Evolutionary conservation across 805 yeast genomes (phyloP), one percentile per base, ranked within the genome.

Genomic region (Wickerhamiella domercqiae): DNA sequence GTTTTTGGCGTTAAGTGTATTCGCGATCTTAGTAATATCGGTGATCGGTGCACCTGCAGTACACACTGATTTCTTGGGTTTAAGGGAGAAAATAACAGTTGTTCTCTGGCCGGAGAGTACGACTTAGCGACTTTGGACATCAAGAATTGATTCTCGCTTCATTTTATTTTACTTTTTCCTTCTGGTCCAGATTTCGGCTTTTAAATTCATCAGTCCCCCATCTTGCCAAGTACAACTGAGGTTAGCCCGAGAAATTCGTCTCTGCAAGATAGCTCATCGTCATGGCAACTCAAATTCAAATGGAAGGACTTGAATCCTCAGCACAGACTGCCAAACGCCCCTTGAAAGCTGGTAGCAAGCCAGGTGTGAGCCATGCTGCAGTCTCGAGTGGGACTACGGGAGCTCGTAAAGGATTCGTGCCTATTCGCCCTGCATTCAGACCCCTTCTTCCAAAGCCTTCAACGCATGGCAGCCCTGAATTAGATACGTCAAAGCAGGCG

Each of bases 391-490:
- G 17, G 6, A 17, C 30, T 5, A 15, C 30, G 15, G 30, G 17
- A 6, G 33, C 16, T 30, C 33, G 33, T 7, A 30, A 30, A n/a
- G 21, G 33, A 7, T 30, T 30, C n/a, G 33, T 30, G 20, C 33
- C 33, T 7, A 30, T 30, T 16, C 33, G 33, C 21, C 33, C 33
- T 13, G 33, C 33, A 6, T 16, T 30, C n/a, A 20, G 33, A 5
- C 33, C 33, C 21, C 21, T 30, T 13, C 21, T 30, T 7, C 33
- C 33, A 7, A 30, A 30, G 19, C 33, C 33, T 9, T 13, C 33
- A 5, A 6, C 33, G 5, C 14, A 7, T n/a, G 21, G 13, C 20
- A 21, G 13, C 11, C 7, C 33, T 9, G 16, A 15, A 14, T 18
- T 16, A 5, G 19, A 30, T 6, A 13, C 13, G n/a, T 6, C 20